Conservation (phyloP, 2,329 filamentous ascomycete genomes). For the Bipolaris cookei region DNA sequence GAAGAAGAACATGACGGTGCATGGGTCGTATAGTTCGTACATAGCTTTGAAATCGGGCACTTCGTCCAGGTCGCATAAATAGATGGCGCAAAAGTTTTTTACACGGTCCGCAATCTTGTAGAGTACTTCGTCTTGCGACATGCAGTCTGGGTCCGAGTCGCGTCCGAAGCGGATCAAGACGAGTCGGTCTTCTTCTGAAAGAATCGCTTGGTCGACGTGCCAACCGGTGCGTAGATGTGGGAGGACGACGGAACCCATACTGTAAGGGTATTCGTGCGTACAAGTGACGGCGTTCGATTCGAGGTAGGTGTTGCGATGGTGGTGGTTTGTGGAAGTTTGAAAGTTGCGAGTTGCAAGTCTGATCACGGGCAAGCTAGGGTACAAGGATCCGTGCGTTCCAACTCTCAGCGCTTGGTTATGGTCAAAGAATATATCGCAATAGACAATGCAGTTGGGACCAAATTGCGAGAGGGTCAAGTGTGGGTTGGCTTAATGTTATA, state of each 20-base stretch:
- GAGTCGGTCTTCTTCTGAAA: constrained; percentile 78
- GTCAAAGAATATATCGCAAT: neutral
- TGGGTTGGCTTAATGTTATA: constrained; percentile 10
- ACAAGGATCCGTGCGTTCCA: constrained; percentile 3
- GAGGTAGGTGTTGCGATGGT: neutral
- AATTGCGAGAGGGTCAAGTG: constrained; percentile 5
- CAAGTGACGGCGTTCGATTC: neutral
- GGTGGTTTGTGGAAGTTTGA: neutral
- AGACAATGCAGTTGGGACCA: neutral
- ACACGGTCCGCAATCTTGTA: constrained; percentile 93
- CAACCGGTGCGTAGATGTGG: constrained; percentile 90
- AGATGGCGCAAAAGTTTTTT: constrained; percentile 87
- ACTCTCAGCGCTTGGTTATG: neutral
- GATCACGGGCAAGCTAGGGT: constrained; percentile 5
- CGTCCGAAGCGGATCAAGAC: constrained; percentile 93
- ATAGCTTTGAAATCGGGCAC: constrained; percentile 79
- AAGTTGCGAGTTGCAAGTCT: neutral
- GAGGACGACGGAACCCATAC: constrained; percentile 84
- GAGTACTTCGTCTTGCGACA: constrained; percentile 89
- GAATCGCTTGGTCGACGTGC: constrained; percentile 97
- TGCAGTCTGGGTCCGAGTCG: constrained; percentile 81
- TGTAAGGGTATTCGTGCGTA: constrained; percentile 3
- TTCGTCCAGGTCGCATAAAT: constrained; percentile 81
- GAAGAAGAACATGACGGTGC: constrained; percentile 98
- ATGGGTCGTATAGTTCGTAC: constrained; percentile 89